Conservation (phyloP, 345 rosid species). For the sweet orange (Citrus sinensis) region DVS_A1.0 CM039169.1:9230001-9230500, state of each 20-base stretch:
- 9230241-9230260: not conserved
- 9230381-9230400: not conserved
- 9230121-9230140: not conserved
- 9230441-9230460: no score
- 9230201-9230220: not conserved
- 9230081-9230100: constrained; percentile 21
- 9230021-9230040: constrained; percentile 11
- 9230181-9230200: not conserved
- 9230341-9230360: not conserved
- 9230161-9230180: constrained; percentile 26
- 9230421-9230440: no score
- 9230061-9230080: constrained; percentile 27
- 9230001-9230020: constrained; percentile 17
- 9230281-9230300: not conserved
- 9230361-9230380: not conserved
- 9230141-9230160: constrained; percentile 27
- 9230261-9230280: not conserved
- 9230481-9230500: no score
- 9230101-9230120: constrained; percentile 1
- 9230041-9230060: constrained; percentile 8
- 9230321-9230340: not conserved
- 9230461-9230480: no score
- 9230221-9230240: not conserved
- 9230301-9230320: not conserved
- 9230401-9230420: not conserved